These are phyloP conservation scores for Rhizophagus prolifer DNA, from an alignment of 192 early-diverging fungal genomes.

Conservation along the genomic window DNA sequence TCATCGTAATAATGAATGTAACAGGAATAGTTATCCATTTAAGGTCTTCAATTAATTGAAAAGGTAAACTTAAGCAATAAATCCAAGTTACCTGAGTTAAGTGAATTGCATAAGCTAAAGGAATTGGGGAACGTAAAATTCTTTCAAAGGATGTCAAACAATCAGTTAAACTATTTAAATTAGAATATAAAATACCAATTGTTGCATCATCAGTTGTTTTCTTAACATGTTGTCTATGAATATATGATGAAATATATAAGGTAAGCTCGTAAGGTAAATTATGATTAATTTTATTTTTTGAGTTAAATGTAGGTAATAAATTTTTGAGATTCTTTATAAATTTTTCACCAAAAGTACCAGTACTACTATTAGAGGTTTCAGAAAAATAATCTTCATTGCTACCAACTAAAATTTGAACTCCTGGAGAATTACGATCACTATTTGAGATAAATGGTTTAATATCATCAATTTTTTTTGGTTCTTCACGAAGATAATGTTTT, in stretches of 20 bases:
- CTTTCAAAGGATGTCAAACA: slow-evolving; percentile 75
- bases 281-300: slow-evolving; percentile 31
- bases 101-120: slow-evolving; percentile 84
- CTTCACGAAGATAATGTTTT: slow-evolving; percentile 83
- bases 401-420: neutral
- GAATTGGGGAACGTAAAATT: slow-evolving; percentile 83
- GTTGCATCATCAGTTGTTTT: slow-evolving; percentile 47
- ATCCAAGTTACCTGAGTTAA: slow-evolving; percentile 77
- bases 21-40: slow-evolving; percentile 66
- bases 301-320: neutral
- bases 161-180: slow-evolving; percentile 51
- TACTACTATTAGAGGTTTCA: neutral
- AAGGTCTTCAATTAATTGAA: slow-evolving; percentile 65
- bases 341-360: slow-evolving; percentile 4
- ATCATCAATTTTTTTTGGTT: slow-evolving; percentile 74
- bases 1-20: slow-evolving; percentile 66
- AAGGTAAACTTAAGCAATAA: slow-evolving; percentile 78
- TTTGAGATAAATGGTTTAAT: slow-evolving; percentile 64
- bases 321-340: slow-evolving; percentile 16
- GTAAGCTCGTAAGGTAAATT: slow-evolving; percentile 62
- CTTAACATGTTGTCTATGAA: slow-evolving; percentile 36
- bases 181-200: slow-evolving; percentile 49
- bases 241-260: slow-evolving; percentile 60
- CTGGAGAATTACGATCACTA: slow-evolving; percentile 36
- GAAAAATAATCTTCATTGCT: neutral